Base-by-base conservation (phyloP, 169 alveolate species). In the Eimeria praecox region DNA sequence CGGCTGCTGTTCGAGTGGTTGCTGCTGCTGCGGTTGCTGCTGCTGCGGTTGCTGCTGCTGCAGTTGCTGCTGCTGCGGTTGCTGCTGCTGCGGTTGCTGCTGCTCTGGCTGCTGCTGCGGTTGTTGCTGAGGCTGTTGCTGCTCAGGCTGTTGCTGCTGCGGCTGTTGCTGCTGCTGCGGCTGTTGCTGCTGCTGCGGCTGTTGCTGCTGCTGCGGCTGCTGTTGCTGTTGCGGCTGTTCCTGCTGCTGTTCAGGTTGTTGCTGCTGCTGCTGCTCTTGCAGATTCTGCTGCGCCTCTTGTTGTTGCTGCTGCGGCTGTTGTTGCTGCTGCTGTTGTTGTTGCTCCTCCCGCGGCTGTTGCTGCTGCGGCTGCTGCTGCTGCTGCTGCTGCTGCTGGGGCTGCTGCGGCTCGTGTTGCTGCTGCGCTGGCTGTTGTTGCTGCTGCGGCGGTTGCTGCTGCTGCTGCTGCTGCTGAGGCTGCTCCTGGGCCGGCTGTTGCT, bases 401-500 rank as follows among this genome's bases (percentile, higher is more conserved):
- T 52, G 59, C 59, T 52, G 59, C 59, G 14, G 14, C 59, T 52
- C 20, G 20, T 52, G 59, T 14, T 52, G 20, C 59, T 52, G 59
- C 59, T 52, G 59, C 59, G 59, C 20, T 14, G 14, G 59, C 59
- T 52, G n/a, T 66, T 66, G 54, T 38, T 46, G 12, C 14, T 35
- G 30, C n/a, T 22, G 49, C 86, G 14, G 42, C 86, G 35, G 54
- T 27, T n/a, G 86, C 16, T 80, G 90, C 69, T 80, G 69, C 46
- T 80, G 69, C 38, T 42, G 44, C n/a, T 8, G 69, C n/a, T 44
- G 90, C 90, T 80, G 90, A 33, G 24, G 90, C 66, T 80, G 90
- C 40, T 80, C 35, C 66, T 14, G 56, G n/a, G 35, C 54, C 27
- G 24, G 54, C 54, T 77, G 87, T 14, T 77, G 86, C 49, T 14